Evolutionary conservation across 2,329 filamentous ascomycete genomes (phyloP).

Genomic region (Graphium sp.): DNA sequence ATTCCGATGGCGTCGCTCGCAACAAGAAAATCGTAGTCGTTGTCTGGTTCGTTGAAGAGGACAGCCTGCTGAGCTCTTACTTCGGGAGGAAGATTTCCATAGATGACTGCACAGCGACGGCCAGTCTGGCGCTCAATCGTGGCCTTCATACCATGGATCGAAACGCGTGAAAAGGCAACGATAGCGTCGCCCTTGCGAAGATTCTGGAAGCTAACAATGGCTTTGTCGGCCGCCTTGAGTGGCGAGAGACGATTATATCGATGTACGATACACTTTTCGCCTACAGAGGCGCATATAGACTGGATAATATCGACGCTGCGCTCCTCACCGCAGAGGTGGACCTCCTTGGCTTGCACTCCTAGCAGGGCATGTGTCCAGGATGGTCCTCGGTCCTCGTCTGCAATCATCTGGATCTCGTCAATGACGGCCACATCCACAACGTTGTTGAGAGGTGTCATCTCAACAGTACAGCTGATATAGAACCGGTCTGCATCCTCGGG

Average conservation of each 20-base stretch:
- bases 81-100: conserved; percentile 81
- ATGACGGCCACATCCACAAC: conserved; percentile 80
- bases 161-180: conserved; percentile 69
- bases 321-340: conserved; percentile 87
- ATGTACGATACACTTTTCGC: conserved; percentile 71
- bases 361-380: conserved; percentile 88
- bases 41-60: conserved; percentile 88
- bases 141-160: conserved; percentile 64
- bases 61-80: conserved; percentile 81
- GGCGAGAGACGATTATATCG: conserved; percentile 72
- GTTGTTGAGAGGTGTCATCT: conserved; percentile 51
- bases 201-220: conserved; percentile 47
- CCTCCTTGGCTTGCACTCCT: conserved; percentile 70
- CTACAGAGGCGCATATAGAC: conserved; percentile 59
- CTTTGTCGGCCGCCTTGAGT: conserved; percentile 45
- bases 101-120: conserved; percentile 77
- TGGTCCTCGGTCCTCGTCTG: conserved; percentile 63
- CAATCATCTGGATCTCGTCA: conserved; percentile 98
- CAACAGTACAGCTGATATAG: conserved; percentile 80
- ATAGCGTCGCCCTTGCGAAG: conserved; percentile 83
- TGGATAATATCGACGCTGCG: conserved; percentile 65
- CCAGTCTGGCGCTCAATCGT: conserved; percentile 63
- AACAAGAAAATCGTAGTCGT: conserved; percentile 87
- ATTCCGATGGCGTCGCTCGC: conserved; percentile 95
- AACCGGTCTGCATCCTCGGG: conserved; percentile 38